phyloP scores from a whole-genome alignment of 1,284 basidiomycete genomes.

The Melampsora americana region DNA sequence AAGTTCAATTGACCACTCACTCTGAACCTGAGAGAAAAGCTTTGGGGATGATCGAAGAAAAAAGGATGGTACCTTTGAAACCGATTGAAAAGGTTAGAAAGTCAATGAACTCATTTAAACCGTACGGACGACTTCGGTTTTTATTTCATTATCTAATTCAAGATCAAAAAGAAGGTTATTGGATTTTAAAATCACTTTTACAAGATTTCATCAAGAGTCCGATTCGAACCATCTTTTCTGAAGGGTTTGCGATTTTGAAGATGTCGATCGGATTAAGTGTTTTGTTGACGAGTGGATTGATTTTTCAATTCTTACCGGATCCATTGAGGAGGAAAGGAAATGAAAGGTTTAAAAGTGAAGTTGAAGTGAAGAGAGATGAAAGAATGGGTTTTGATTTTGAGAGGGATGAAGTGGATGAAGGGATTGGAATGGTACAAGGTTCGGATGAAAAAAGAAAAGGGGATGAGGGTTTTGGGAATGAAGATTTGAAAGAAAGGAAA shows the following conservation, averaged over 20 bases:
- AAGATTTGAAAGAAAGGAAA: too few species aligned
- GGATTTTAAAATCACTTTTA: not conserved
- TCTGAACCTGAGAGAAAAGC: not conserved
- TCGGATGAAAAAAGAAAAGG: too few species aligned
- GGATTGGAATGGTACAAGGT: too few species aligned
- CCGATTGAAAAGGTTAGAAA: not conserved
- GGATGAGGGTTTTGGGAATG: too few species aligned
- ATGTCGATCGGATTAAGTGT: not conserved
- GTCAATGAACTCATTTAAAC: not conserved
- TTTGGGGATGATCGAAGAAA: not conserved
- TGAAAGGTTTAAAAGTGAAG: too few species aligned
- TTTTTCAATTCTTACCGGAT: not conserved
- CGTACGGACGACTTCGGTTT: not conserved
- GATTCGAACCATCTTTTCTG: conserved; percentile 1
- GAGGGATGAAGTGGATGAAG: too few species aligned
- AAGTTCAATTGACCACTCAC: not conserved
- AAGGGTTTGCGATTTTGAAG: not conserved
- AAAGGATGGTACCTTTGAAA: not conserved
- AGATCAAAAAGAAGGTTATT: not conserved
- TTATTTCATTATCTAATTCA: not conserved
- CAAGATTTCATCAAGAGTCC: not conserved
- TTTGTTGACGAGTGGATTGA: not conserved
- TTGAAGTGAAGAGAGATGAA: too few species aligned
- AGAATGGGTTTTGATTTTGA: too few species aligned
- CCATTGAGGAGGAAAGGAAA: too few species aligned